phyloP scores from a whole-genome alignment of 2,329 filamentous ascomycete species.

The Trichophyton rubrum region DNA sequence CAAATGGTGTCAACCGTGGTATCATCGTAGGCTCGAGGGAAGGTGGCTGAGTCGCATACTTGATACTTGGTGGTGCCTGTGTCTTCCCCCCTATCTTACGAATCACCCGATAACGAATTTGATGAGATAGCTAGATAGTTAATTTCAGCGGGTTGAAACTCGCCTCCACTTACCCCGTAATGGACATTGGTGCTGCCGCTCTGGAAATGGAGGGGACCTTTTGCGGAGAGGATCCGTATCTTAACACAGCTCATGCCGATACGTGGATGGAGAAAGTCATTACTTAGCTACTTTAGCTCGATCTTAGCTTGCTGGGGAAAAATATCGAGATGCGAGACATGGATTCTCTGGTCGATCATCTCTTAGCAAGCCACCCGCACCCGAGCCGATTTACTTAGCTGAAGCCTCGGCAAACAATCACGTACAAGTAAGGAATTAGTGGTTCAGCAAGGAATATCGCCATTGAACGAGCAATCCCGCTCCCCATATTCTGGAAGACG shows the following conservation, averaged over 20 bases:
- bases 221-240: background rate
- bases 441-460: no score
- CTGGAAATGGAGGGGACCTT: background rate
- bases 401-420: background rate
- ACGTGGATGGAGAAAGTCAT: no score
- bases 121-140: background rate
- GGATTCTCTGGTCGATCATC: background rate
- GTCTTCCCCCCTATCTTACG: no score
- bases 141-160: background rate
- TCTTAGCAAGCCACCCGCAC: background rate
- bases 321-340: background rate
- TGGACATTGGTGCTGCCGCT: background rate
- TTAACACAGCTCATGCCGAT: background rate
- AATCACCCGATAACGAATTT: background rate
- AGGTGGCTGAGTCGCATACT: background rate
- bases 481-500: background rate
- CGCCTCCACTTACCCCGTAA: background rate
- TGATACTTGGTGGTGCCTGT: background rate
- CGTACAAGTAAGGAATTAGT: no score
- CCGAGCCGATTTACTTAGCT: background rate
- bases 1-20: no score
- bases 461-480: background rate
- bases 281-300: no score
- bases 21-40: background rate
- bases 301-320: no score